Base-by-base conservation (phyloP, 1,284 basidiomycete species). In the Trichosporon ovoides region DNA sequence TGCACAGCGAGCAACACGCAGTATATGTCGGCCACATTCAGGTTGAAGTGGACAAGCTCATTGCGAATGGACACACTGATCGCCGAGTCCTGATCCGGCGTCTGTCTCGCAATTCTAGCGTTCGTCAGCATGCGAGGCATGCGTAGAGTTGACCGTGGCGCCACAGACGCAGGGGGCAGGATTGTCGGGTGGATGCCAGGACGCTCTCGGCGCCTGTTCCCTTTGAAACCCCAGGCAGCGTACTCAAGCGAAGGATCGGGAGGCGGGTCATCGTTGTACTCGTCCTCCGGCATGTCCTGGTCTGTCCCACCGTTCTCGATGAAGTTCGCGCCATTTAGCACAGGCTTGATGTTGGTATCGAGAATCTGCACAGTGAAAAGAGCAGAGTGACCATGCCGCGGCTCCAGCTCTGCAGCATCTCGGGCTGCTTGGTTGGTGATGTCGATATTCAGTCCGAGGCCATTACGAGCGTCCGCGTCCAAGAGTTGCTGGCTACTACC, bases 11-110 rank as follows among this genome's bases (percentile, higher is more conserved):
- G 79, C 38, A 95, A 80, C 11, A 81, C 65, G 67, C 85, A 87
- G 70, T 93, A 94, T 18, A 87, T 78, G 71, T 89, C 85, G 13
- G 85, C 83, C 35, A 94, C 79, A 63, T 85, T 83, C 65, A 87
- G 79, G 46, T 81, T 81, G 33, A 81, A 67, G 9, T 79, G 63
- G 12, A 72, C 57, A 6, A 66, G 65, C 22, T 71, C 65, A 1
- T 75, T 62, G 13, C 68, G 62, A 20, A 66, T 60, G 0, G 65
- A 67, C 31, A 70, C 28, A 11, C 62, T 63, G 56, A 64, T 61
- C 46, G 67, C 62, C 10, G 67, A 52, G 3, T 43, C 57, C n/a
- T 40, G 55, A 7, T 60, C 59, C 3, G 59, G 38, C 1, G 19
- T 10, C 43, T 53, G 46, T 20, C 62, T 61, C 14, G 62, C 60